Evolutionary conservation across 2,329 filamentous ascomycete genomes (phyloP).

Genomic region (Xylaria polymorpha): DNA sequence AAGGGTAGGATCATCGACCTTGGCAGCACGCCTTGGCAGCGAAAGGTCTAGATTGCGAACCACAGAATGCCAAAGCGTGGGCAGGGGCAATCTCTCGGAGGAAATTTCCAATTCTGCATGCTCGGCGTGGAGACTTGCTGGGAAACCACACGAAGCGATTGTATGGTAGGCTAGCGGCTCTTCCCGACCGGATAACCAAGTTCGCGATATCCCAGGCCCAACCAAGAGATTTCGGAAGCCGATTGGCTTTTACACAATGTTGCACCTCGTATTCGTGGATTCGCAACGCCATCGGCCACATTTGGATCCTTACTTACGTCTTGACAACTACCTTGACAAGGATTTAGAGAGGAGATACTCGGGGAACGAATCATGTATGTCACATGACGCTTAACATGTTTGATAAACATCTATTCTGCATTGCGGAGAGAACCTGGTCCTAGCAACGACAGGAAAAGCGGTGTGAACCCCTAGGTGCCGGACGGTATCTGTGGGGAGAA

Average conservation of each 20-base stretch:
- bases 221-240: constrained; percentile 5
- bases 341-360: not conserved
- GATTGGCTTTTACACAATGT: not conserved
- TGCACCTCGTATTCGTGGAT: constrained; percentile 10
- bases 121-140: constrained; percentile 1
- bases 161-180: constrained; percentile 23
- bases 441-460: not conserved
- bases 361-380: not conserved
- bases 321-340: not conserved
- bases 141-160: constrained; percentile 3
- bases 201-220: not conserved
- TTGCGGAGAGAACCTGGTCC: not conserved
- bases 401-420: not conserved
- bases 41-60: constrained; percentile 15
- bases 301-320: not conserved
- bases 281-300: constrained; percentile 1
- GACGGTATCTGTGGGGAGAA: not conserved
- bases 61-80: constrained; percentile 13
- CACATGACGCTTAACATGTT: not conserved
- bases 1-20: constrained; percentile 10
- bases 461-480: not conserved
- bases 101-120: constrained; percentile 18
- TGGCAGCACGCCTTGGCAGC: constrained; percentile 9
- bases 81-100: constrained; percentile 9
- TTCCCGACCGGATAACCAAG: constrained; percentile 18